A percentile compares a stretch with the other conserved stretches of the same genome.
These are phyloP conservation scores for Eurotiales sp. DNA, from an alignment of 2,329 filamentous ascomycete genomes.

Conservation along the genomic window DNA sequence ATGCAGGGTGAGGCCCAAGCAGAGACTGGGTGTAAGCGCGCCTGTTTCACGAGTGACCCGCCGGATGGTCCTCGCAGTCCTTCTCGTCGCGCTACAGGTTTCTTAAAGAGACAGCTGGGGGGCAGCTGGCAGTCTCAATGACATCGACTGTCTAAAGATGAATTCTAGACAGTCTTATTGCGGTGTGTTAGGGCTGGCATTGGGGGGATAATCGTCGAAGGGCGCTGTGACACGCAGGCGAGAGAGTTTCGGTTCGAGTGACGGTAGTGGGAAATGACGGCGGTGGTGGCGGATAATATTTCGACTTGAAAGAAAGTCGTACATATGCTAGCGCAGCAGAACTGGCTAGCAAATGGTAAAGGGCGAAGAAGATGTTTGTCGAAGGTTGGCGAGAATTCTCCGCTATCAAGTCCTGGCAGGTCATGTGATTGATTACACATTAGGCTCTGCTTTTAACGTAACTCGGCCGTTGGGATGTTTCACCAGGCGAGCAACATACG, in stretches of 20 bases:
- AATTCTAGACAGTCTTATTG: not conserved
- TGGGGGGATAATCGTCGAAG: not conserved
- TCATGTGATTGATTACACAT: not conserved
- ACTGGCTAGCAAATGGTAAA: not conserved
- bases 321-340: too few relatives aligned
- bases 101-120: not conserved
- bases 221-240: not conserved
- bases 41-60: not conserved
- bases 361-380: not conserved
- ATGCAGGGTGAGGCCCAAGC: too few relatives aligned
- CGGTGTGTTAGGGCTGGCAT: not conserved
- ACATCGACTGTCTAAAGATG: not conserved
- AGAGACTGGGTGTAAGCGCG: too few relatives aligned
- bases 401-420: not conserved
- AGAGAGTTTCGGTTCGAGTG: not conserved
- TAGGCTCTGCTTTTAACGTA: not conserved
- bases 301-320: too few relatives aligned
- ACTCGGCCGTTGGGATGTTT: too few relatives aligned
- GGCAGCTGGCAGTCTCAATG: not conserved
- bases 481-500: too few relatives aligned
- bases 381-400: not conserved
- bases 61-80: slow-evolving; percentile 1
- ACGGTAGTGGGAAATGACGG: not conserved
- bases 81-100: not conserved
- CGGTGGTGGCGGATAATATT: slow-evolving; percentile 7